These are phyloP conservation scores for Chlamydomonas eustigma DNA, from an alignment of 139 green algal species.

Conservation along the genomic window DNA sequence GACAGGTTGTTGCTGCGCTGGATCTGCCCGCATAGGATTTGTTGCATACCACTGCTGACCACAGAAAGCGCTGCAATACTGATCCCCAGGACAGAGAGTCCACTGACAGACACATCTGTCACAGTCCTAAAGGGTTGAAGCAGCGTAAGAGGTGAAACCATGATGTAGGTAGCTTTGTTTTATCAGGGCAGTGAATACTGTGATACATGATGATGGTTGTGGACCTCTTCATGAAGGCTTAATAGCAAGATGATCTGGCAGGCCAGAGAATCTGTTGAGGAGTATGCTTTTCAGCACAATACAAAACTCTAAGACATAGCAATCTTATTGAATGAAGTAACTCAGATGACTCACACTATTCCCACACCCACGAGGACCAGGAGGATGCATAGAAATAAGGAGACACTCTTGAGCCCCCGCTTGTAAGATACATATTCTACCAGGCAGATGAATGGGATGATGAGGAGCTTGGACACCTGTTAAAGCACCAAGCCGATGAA, in stretches of 20 bases:
- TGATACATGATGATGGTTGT: no score
- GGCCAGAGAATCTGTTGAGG: no score
- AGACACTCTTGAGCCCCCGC: slow-evolving; percentile 47
- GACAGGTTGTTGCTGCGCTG: slow-evolving; percentile 77
- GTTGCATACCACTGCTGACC: slow-evolving; percentile 81
- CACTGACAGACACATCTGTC: slow-evolving; percentile 66
- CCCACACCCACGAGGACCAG: slow-evolving; percentile 72
- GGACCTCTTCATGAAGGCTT: no score
- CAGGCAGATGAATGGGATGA: slow-evolving; percentile 89
- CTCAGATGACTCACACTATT: slow-evolving; percentile 12
- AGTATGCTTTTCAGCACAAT: no score
- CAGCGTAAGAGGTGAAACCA: no score
- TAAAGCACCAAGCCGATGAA: slow-evolving; percentile 85
- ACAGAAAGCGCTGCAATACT: slow-evolving; percentile 75
- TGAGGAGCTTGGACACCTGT: slow-evolving; percentile 89
- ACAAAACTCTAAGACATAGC: not conserved
- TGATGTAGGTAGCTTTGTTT: no score
- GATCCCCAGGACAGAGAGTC: slow-evolving; percentile 59
- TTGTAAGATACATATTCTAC: slow-evolving; percentile 78
- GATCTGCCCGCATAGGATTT: slow-evolving; percentile 85
- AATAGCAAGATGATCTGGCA: no score
- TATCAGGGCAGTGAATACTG: no score
- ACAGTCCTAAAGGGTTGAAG: no score
- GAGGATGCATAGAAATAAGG: slow-evolving; percentile 52
- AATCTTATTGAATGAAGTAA: not conserved